Base-by-base conservation (phyloP, 2,329 filamentous ascomycete species). In the Cladophialophora carrionii region DNA sequence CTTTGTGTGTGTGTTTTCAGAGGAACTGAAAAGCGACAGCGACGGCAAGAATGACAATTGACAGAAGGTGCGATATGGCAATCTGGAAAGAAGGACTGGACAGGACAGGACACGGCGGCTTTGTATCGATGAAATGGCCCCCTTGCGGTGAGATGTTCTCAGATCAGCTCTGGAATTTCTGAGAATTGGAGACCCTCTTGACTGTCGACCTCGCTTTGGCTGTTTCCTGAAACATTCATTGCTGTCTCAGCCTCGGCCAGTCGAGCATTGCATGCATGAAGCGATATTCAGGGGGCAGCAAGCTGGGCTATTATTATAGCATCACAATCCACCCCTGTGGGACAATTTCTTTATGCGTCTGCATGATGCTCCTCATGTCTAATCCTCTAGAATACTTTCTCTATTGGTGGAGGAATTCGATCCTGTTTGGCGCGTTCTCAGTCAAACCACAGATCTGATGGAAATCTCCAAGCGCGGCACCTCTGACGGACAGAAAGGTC, bases 371-470 rank as follows among this genome's bases (percentile, higher is more conserved):
- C 52, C 26, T 37, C 5, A 37, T 26, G 9, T 60, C 48, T 53
- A 53, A 20, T 9, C 3, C 17, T 31, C 29, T 53, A 37, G 9
- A 10, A 56, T 49, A 26, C n/a, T 22, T 54, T 31, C 52, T 66
- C 48, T 68, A 68, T 62, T 85, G 83, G 70, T 79, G 78, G 66
- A 86, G 70, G 64, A 86, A 86, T 1, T 76, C 78, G 37, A 86
- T 82, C 22, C 73, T 67, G 29, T 77, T 75, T 31, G 76, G 74
- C 57, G 77, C 76, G 31, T 77, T 77, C 2, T 76, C 71, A 10
- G 73, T 67, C 52, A 85, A 69, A 4, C 80, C 80, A 74, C 84
- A 86, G 26, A 81, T 71, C 37, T 80, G 74, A 12, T 73, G 75
- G 71, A 85, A 86, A 26, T 79, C 76, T 0, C 81, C 83, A 3